These are phyloP conservation scores for Micractinium conductrix DNA, from an alignment of 139 green algal species.

Conservation along the genomic window DNA sequence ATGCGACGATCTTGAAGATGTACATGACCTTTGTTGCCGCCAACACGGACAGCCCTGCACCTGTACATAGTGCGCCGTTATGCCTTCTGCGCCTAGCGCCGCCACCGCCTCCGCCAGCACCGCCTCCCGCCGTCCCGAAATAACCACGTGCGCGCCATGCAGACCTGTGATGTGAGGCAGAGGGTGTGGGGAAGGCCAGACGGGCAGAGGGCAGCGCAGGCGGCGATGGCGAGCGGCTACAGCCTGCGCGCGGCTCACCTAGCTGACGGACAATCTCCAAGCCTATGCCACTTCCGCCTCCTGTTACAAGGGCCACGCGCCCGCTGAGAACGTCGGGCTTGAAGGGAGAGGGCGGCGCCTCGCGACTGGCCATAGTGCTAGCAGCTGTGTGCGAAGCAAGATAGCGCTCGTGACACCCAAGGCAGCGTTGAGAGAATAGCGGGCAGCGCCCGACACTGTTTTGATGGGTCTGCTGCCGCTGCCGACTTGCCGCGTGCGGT, in stretches of 20 bases:
- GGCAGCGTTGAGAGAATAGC: neutral
- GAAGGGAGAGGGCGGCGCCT: constrained; percentile 54
- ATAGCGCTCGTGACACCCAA: neutral
- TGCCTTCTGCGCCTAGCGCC: constrained; percentile 58
- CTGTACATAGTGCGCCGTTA: constrained; percentile 61
- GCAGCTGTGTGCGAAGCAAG: neutral
- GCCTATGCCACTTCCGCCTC: constrained; percentile 87
- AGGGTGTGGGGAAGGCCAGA: too few species aligned
- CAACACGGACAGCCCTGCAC: too few species aligned
- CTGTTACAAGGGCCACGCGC: constrained; percentile 84
- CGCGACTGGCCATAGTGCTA: neutral
- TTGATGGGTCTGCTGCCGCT: neutral
- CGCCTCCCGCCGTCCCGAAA: constrained; percentile 78
- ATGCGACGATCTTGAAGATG: too few species aligned
- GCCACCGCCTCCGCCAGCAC: constrained; percentile 69
- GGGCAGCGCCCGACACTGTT: neutral
- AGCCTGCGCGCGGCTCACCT: constrained; percentile 53
- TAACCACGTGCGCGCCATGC: constrained; percentile 80
- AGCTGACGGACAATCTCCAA: constrained; percentile 88
- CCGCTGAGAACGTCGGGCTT: constrained; percentile 29
- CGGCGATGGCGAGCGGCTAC: neutral
- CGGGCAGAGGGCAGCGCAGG: neutral
- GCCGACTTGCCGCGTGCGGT: too few species aligned
- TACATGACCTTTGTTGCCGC: too few species aligned
- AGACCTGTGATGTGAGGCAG: constrained; percentile 63